Percentiles rank a stretch among this genome's conserved stretches.
Conservation (phyloP, 2,329 filamentous ascomycete genomes). For the Penicillium italicum region DNA sequence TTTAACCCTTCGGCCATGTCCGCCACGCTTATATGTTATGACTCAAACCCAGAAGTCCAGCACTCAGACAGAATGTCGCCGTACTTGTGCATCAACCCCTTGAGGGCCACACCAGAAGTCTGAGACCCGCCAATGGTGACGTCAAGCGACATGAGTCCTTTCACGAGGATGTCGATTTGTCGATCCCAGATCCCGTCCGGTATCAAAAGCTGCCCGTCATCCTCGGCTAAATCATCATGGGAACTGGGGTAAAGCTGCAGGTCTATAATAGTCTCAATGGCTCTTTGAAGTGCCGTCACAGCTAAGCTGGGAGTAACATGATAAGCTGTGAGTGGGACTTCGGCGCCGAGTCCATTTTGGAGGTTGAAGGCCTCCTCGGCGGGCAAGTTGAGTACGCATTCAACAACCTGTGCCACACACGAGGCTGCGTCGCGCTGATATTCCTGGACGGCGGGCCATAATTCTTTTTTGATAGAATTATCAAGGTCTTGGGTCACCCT, state of each 20-base stretch:
- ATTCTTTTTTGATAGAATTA: neutral
- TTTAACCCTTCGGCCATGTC: neutral
- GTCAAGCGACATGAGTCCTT: constrained; percentile 22
- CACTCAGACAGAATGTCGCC: constrained; percentile 24
- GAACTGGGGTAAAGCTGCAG: neutral
- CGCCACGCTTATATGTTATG: neutral
- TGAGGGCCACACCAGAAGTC: constrained; percentile 6
- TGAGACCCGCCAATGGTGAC: constrained; percentile 25
- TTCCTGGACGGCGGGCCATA: neutral
- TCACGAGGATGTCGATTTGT: constrained; percentile 20
- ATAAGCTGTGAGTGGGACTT: constrained; percentile 20
- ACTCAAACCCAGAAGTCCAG: constrained; percentile 17
- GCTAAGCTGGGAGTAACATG: constrained; percentile 23
- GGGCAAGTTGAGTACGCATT: constrained; percentile 12
- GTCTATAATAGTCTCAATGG: constrained; percentile 14
- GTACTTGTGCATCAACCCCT: constrained; percentile 13
- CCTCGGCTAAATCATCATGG: too few species aligned
- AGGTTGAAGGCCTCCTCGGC: constrained; percentile 18
- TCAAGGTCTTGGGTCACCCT: neutral
- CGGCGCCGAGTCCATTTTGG: constrained; percentile 20
- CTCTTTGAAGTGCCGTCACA: constrained; percentile 13
- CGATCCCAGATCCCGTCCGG: constrained; percentile 7
- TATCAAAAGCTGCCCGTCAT: neutral
- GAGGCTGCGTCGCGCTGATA: constrained; percentile 8
- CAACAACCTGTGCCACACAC: constrained; percentile 12